Conservation (phyloP, 306 rosid species). For the Boehmeria nivea region DNA sequence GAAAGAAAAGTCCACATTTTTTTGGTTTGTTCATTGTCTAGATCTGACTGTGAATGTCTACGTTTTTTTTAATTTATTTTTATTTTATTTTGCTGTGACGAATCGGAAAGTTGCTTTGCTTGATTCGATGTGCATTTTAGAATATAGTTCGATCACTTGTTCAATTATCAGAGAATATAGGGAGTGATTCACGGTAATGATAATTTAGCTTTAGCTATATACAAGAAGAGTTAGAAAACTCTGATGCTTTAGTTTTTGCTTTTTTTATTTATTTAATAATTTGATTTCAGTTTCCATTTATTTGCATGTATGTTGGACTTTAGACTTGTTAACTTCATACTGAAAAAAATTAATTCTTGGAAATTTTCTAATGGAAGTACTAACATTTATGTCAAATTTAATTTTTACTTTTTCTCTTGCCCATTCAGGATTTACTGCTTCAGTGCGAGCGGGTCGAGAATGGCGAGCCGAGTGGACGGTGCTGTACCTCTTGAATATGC, state of each 20-base stretch:
- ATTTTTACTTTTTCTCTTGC: background rate
- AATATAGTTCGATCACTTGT: background rate
- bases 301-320: background rate
- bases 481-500: constrained; percentile 55
- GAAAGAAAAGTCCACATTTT: background rate
- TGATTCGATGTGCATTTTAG: background rate
- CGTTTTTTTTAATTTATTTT: too few relatives aligned
- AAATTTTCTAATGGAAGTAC: too few relatives aligned
- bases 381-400: constrained; percentile 1
- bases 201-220: too few relatives aligned
- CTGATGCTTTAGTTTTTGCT: background rate
- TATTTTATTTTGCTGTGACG: background rate
- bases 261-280: background rate
- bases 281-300: background rate
- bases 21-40: constrained; percentile 7
- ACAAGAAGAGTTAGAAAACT: too few relatives aligned
- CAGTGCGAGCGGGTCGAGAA: constrained; percentile 28
- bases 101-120: constrained; percentile 4
- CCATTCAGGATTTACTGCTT: constrained; percentile 24
- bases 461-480: constrained; percentile 53
- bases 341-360: too few relatives aligned
- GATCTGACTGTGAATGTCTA: constrained; percentile 16
- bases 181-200: background rate
- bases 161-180: background rate
- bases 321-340: too few relatives aligned